Conservation (phyloP, 1,284 basidiomycete species). For the Lentinus polychrous region DNA sequence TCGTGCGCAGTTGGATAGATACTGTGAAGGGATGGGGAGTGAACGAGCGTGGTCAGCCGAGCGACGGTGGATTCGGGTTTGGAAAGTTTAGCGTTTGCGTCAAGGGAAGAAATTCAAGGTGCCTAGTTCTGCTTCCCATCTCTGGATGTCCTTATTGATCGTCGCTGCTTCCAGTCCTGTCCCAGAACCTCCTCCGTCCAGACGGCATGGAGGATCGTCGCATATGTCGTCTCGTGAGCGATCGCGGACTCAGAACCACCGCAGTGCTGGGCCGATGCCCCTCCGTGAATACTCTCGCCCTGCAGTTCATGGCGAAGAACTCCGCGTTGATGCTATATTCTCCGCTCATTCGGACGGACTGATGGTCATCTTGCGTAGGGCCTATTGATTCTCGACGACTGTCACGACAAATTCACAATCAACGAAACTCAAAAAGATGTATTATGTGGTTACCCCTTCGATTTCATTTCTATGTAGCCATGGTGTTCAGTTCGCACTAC, state of each 20-base stretch:
- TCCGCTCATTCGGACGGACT: conserved; percentile 76
- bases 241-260: neutral
- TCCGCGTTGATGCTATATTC: conserved; percentile 69
- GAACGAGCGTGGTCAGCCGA: conserved; percentile 71
- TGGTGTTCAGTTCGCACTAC: too few relatives aligned
- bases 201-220: neutral
- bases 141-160: conserved; percentile 4
- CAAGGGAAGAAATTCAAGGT: conserved; percentile 56
- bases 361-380: conserved; percentile 59
- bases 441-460: too few relatives aligned
- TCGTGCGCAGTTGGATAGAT: conserved; percentile 64
- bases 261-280: neutral
- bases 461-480: too few relatives aligned
- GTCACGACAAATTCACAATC: neutral
- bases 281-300: conserved; percentile 7
- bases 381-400: conserved; percentile 10
- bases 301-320: conserved; percentile 24
- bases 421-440: too few relatives aligned
- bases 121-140: conserved; percentile 9
- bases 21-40: conserved; percentile 74
- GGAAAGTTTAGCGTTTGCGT: conserved; percentile 54
- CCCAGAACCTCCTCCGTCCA: neutral
- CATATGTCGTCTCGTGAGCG: neutral
- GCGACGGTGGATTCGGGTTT: conserved; percentile 75
- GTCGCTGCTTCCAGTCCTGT: neutral